Evolutionary conservation across 2,329 filamentous ascomycete species (phyloP), one percentile per base, ranked within the genome.

Genomic region (Colletotrichum neosansevieriae): DNA sequence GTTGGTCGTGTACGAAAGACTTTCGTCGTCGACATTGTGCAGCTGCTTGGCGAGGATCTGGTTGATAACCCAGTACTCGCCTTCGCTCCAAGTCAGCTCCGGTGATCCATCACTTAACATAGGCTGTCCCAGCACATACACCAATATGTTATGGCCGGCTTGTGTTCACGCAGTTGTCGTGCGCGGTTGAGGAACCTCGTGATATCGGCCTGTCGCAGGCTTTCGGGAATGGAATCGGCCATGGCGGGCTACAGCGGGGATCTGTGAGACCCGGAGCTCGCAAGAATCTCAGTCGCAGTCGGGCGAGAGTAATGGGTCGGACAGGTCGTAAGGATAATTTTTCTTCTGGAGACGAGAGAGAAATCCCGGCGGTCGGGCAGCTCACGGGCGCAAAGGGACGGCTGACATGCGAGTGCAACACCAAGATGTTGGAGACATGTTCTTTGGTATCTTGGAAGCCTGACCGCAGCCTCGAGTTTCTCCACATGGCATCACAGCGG

Each of bases 81-180:
- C 93, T 96, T 63, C 44, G 21, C 11, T 34, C 24, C 19, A 6
- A 19, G 40, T 67, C 51, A 63, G 67, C 24, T 24, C 44, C 19
- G 42, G 34, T 15, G 6, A 17, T 57, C n/a, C 2, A 3, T 9
- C 38, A 21, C 2, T 57, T 38, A 34, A 61, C 24, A 36, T 3
- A 32, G 29, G 34, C 29, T 60, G 21, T 38, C 10, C 29, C 19
- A 36, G 10, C 21, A 86, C 91, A 76, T 86, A 97, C 95, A 96
- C 94, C 95, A 98, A 80, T 98, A 99, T 71, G 94, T 87, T 73
- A 98, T 88, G 68, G 96, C 93, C 9, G 96, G 96, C 80, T 95
- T 96, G 76, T 90, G 88, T 67, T 87, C 87, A 78, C 95, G 92
- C 56, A 99, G 88, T 82, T 99, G 95, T 40, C 89, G 87, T 38